Percentiles rank a stretch among this genome's conserved stretches.
These are phyloP conservation scores for Aspergillus nidulans DNA, from an alignment of 495 filamentous ascomycete species.

Conservation along the genomic window DNA sequence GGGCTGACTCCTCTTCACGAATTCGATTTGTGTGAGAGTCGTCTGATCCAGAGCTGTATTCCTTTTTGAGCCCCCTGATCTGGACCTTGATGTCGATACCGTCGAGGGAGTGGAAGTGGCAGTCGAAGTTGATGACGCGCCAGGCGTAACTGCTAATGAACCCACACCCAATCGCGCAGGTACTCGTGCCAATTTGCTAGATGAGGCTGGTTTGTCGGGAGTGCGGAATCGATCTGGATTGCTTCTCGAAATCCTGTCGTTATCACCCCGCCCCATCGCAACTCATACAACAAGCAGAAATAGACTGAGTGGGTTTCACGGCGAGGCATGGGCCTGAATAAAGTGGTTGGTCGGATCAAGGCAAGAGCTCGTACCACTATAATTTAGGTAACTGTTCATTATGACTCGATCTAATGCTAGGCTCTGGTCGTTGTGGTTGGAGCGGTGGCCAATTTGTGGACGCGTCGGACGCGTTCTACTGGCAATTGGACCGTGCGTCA, in stretches of 20 bases:
- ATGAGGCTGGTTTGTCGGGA: slow-evolving; percentile 21
- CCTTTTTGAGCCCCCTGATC: slow-evolving; percentile 16
- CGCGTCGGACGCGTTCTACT: slow-evolving; percentile 9
- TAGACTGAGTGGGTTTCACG: neutral
- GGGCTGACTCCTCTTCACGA: slow-evolving; percentile 26
- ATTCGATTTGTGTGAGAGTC: slow-evolving; percentile 44
- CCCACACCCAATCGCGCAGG: slow-evolving; percentile 10
- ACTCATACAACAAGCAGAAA: slow-evolving; percentile 5
- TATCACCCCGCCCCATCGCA: slow-evolving; percentile 35
- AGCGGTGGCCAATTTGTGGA: neutral
- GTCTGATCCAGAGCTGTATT: slow-evolving; percentile 26
- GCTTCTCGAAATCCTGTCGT: slow-evolving; percentile 12
- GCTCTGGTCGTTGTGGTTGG: neutral
- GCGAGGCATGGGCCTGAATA: slow-evolving; percentile 14
- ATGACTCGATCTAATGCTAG: neutral
- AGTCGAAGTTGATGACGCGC: neutral
- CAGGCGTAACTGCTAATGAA: slow-evolving; percentile 17
- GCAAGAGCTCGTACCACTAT: neutral
- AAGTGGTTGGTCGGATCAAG: neutral
- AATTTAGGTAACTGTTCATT: slow-evolving; percentile 3
- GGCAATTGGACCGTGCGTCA: slow-evolving; percentile 5
- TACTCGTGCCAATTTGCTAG: slow-evolving; percentile 19
- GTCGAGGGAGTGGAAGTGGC: neutral
- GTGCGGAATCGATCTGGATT: slow-evolving; percentile 23
- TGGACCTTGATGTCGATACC: slow-evolving; percentile 19